These are phyloP conservation scores for Penstemon barbatus DNA, from an alignment of 257 asterid species.

Conservation along the genomic window DNA sequence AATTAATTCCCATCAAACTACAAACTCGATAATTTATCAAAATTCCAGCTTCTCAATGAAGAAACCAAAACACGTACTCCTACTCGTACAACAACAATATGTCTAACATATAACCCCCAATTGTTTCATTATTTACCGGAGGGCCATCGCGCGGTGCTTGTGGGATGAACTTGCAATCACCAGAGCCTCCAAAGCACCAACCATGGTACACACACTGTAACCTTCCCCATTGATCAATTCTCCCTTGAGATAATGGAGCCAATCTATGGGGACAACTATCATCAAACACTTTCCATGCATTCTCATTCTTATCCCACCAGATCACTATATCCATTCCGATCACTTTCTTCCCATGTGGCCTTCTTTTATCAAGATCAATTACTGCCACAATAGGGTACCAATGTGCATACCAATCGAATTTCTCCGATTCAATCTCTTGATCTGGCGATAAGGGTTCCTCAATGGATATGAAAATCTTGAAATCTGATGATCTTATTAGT, in stretches of 20 bases:
- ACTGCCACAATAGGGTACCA: slow-evolving; percentile 86
- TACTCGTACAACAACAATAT: not conserved
- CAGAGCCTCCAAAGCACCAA: slow-evolving; percentile 81
- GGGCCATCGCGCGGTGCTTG: slow-evolving; percentile 88
- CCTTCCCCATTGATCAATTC: slow-evolving; percentile 92
- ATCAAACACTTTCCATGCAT: slow-evolving; percentile 81
- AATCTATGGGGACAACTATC: slow-evolving; percentile 85
- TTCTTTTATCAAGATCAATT: slow-evolving; percentile 77
- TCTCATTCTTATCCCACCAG: slow-evolving; percentile 82
- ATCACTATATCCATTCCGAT: slow-evolving; percentile 73
- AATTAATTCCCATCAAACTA: too few relatives aligned
- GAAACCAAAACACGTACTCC: too few relatives aligned
- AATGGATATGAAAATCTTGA: slow-evolving; percentile 50
- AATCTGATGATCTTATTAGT: slow-evolving; percentile 31
- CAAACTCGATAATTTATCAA: too few relatives aligned
- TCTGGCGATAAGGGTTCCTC: slow-evolving; percentile 36
- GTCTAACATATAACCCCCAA: not conserved
- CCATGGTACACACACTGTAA: slow-evolving; percentile 95
- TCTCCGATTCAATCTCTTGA: slow-evolving; percentile 38
- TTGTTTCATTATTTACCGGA: slow-evolving; percentile 44
- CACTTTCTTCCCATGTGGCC: slow-evolving; percentile 78
- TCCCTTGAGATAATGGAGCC: slow-evolving; percentile 87
- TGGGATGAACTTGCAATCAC: slow-evolving; percentile 84
- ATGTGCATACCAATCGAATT: slow-evolving; percentile 77
- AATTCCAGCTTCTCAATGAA: too few relatives aligned